phyloP scores from a whole-genome alignment of 1,284 basidiomycete species.

The Marasmius sp. region DNA sequence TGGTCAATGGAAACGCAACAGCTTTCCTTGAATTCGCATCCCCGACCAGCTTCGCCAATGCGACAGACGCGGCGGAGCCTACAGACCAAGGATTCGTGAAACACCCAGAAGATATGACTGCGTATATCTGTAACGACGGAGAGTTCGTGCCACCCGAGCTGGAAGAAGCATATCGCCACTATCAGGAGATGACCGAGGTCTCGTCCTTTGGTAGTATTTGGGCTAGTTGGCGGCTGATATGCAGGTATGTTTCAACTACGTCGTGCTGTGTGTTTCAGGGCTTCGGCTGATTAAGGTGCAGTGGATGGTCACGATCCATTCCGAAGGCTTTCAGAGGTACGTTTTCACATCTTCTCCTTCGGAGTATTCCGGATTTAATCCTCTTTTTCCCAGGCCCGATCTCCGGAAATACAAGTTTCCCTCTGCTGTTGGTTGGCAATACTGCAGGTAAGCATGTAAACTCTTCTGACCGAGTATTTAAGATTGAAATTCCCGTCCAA shows the following conservation, averaged over 20 bases:
- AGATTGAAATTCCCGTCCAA: neutral
- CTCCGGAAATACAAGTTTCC: slow-evolving; percentile 13
- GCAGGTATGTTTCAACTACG: neutral
- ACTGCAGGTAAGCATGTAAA: slow-evolving; percentile 8
- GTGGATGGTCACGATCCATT: slow-evolving; percentile 11
- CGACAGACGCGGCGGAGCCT: no score
- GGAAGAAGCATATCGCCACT: slow-evolving; percentile 9
- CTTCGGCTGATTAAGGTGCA: no score
- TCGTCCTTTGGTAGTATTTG: slow-evolving; percentile 16
- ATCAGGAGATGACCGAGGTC: slow-evolving; percentile 4
- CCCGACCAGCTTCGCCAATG: no score
- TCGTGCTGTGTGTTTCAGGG: no score
- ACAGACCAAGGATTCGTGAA: neutral
- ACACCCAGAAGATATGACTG: no score
- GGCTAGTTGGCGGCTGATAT: slow-evolving; percentile 9
- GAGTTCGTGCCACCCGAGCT: slow-evolving; percentile 3
- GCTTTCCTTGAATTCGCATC: neutral
- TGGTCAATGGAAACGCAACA: slow-evolving; percentile 14
- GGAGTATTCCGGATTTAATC: no score
- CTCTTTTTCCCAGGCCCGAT: slow-evolving; percentile 5
- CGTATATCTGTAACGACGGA: slow-evolving; percentile 16
- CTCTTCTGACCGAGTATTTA: neutral
- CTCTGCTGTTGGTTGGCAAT: slow-evolving; percentile 14
- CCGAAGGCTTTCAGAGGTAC: slow-evolving; percentile 15
- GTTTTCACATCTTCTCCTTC: neutral